These are phyloP conservation scores for Cavenderia fasciculata DNA, from an alignment of 78 protist genomes.

Conservation along the genomic window DNA sequence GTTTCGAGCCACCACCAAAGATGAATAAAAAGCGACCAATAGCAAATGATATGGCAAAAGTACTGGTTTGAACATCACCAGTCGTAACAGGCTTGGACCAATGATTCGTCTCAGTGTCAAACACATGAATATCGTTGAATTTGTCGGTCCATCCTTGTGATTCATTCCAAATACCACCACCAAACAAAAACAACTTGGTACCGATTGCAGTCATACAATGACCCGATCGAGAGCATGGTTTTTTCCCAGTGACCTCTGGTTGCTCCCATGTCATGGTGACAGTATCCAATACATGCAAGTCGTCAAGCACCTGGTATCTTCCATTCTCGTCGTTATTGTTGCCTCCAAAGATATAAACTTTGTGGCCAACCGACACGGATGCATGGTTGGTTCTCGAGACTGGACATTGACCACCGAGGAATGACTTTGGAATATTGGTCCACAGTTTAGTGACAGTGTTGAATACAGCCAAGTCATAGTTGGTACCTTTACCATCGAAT, in stretches of 20 bases:
- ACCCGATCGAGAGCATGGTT: slow-evolving; percentile 70
- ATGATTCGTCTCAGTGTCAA: slow-evolving; percentile 38
- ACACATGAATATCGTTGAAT: slow-evolving; percentile 75
- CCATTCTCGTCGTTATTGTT: slow-evolving; percentile 66
- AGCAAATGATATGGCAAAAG: slow-evolving; percentile 65
- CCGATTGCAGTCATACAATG: slow-evolving; percentile 78
- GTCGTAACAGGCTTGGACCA: slow-evolving; percentile 46
- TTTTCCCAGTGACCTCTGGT: slow-evolving; percentile 26
- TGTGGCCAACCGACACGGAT: slow-evolving; percentile 38
- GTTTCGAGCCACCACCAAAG: slow-evolving; percentile 78
- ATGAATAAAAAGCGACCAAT: slow-evolving; percentile 70
- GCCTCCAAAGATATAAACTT: slow-evolving; percentile 79
- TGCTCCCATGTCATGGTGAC: slow-evolving; percentile 51
- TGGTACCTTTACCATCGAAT: slow-evolving; percentile 67
- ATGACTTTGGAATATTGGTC: slow-evolving; percentile 37
- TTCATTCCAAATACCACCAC: slow-evolving; percentile 81
- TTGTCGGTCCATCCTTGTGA: slow-evolving; percentile 72
- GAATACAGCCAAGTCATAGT: slow-evolving; percentile 56
- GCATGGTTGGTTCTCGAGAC: slow-evolving; percentile 73
- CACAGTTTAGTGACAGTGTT: slow-evolving; percentile 29
- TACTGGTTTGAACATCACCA: slow-evolving; percentile 80
- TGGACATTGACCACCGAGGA: slow-evolving; percentile 25
- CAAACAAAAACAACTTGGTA: slow-evolving; percentile 54
- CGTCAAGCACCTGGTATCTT: slow-evolving; percentile 60
- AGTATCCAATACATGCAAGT: slow-evolving; percentile 57